Conservation (phyloP, 2,329 filamentous ascomycete genomes). For the Phyllosticta capitalensis region DNA sequence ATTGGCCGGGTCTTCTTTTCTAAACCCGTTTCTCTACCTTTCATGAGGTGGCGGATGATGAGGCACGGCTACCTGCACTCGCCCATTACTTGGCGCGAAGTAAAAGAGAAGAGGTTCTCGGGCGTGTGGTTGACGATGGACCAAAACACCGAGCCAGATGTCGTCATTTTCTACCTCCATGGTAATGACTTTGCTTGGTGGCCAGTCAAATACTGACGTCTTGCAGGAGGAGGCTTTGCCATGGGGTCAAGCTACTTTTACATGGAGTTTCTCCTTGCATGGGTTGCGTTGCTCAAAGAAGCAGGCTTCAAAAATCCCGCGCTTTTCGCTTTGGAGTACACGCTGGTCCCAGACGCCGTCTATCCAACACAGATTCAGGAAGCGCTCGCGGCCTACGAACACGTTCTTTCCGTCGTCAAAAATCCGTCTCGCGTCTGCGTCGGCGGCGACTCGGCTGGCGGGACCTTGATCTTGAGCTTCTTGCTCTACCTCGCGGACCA, state of each 20-base stretch:
- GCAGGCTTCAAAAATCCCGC: conserved; percentile 65
- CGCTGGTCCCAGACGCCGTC: conserved; percentile 61
- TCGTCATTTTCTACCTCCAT: conserved; percentile 76
- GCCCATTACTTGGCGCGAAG: conserved; percentile 56
- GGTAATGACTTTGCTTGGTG: conserved; percentile 37
- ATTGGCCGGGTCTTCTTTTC: conserved; percentile 71
- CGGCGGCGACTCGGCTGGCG: conserved; percentile 72
- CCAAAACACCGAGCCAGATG: conserved; percentile 52
- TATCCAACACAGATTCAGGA: conserved; percentile 69
- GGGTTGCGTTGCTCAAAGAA: conserved; percentile 55
- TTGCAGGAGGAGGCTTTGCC: conserved; percentile 64
- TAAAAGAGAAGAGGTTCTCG: conserved; percentile 43
- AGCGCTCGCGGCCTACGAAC: conserved; percentile 59
- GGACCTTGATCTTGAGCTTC: conserved; percentile 61
- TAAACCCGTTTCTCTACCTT: conserved; percentile 62
- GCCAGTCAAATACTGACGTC: not conserved
- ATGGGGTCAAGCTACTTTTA: conserved; percentile 81
- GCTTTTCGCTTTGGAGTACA: conserved; percentile 72
- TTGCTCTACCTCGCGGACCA: conserved; percentile 55
- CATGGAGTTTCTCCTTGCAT: conserved; percentile 69
- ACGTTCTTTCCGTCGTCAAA: conserved; percentile 50
- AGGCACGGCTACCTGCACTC: conserved; percentile 57
- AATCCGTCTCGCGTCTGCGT: conserved; percentile 58
- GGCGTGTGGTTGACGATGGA: conserved; percentile 64
- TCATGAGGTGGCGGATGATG: conserved; percentile 65